Evolutionary conservation across 148 eudicot species (phyloP).

Genomic region (Amaranthus cruentus): DNA sequence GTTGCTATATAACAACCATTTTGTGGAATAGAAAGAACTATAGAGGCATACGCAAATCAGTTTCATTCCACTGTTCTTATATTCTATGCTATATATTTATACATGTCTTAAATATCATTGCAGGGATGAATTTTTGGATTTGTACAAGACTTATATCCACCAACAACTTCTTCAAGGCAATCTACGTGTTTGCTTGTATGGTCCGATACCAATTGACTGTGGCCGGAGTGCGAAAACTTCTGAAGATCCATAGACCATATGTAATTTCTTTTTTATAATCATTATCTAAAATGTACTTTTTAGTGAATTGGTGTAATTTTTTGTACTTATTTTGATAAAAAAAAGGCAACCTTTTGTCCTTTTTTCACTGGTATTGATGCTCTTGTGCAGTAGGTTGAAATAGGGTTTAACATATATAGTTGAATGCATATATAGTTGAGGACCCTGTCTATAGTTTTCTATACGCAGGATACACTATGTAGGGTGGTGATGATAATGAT

Average conservation of each 20-base stretch:
- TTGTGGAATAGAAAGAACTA: neutral
- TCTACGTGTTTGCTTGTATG: conserved; percentile 67
- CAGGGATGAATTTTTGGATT: conserved; percentile 91
- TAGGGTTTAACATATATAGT: no score
- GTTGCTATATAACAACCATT: neutral
- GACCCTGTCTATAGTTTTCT: no score
- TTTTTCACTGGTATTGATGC: no score
- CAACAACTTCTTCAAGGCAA: conserved; percentile 50
- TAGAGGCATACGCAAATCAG: neutral
- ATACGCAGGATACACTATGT: no score
- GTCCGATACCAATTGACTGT: conserved; percentile 34
- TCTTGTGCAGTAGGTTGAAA: no score
- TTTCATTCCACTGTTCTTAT: neutral
- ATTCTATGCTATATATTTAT: neutral
- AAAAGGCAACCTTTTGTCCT: no score
- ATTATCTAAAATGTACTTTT: no score
- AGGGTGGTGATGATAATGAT: no score
- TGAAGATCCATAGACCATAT: conserved; percentile 13
- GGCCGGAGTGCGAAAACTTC: conserved; percentile 15
- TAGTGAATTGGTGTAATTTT: no score
- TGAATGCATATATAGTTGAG: no score
- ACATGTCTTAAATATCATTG: conserved; percentile 4
- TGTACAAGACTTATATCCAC: conserved; percentile 67
- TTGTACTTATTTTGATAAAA: no score
- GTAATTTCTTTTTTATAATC: neutral